Evolutionary conservation across 2,329 filamentous ascomycete species (phyloP).

Genomic region (Ilyonectria mors-panacis): DNA sequence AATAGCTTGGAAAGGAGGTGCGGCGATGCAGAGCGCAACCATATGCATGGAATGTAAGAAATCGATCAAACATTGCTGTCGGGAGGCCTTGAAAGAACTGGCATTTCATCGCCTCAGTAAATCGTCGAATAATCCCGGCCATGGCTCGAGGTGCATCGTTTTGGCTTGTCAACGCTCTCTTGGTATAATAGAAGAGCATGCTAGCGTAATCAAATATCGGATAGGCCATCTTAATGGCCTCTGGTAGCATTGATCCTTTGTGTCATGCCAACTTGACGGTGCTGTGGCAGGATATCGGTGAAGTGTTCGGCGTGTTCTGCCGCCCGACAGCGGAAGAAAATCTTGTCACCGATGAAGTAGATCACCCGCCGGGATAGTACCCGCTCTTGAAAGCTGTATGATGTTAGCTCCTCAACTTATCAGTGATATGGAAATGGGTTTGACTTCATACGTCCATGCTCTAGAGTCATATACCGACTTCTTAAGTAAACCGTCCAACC

Average conservation of each 20-base stretch:
- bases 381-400: conserved; percentile 27
- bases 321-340: conserved; percentile 28
- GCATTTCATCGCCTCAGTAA: neutral
- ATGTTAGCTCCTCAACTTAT: neutral
- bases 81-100: conserved; percentile 20
- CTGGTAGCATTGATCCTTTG: neutral
- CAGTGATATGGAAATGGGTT: neutral
- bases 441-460: conserved; percentile 29
- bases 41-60: neutral
- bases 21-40: neutral
- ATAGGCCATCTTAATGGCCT: neutral
- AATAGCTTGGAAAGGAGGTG: conserved; percentile 29
- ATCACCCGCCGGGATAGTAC: conserved; percentile 6
- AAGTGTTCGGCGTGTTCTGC: conserved; percentile 9
- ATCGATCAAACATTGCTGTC: conserved; percentile 9
- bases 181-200: conserved; percentile 17
- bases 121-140: conserved; percentile 16
- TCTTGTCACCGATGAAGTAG: conserved; percentile 19
- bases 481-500: conserved; percentile 1
- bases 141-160: conserved; percentile 17
- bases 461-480: conserved; percentile 2
- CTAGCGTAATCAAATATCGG: neutral
- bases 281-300: neutral
- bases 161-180: conserved; percentile 16
- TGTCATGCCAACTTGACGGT: neutral